Conservation (phyloP, 1,139 yeast genomes). For the Scheffersomyces illinoinensis region DNA sequence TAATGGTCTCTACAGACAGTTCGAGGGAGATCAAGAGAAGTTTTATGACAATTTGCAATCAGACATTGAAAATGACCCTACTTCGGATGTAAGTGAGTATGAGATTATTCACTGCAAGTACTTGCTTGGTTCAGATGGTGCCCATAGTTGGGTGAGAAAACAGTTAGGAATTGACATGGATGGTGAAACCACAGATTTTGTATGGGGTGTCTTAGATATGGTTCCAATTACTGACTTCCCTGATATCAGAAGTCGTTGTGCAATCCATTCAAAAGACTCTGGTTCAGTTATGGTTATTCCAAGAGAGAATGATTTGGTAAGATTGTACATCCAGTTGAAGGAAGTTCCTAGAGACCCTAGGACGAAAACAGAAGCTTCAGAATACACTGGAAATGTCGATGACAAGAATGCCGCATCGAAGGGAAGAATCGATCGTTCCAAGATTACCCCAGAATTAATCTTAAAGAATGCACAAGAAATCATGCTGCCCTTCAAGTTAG, state of each 20-base stretch:
- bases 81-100: slow-evolving; percentile 1
- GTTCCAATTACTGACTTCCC: slow-evolving; percentile 37
- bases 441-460: slow-evolving; percentile 26
- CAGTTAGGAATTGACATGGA: slow-evolving; percentile 19
- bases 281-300: slow-evolving; percentile 38
- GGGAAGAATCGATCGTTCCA: slow-evolving; percentile 28
- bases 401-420: slow-evolving; percentile 10
- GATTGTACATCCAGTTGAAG: slow-evolving; percentile 24
- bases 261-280: slow-evolving; percentile 29
- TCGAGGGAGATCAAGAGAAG: slow-evolving; percentile 27
- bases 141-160: slow-evolving; percentile 36
- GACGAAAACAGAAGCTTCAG: slow-evolving; percentile 4
- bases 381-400: slow-evolving; percentile 7
- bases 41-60: slow-evolving; percentile 6
- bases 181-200: slow-evolving; percentile 36
- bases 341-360: slow-evolving; percentile 23
- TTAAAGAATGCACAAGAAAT: slow-evolving; percentile 28
- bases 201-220: slow-evolving; percentile 40
- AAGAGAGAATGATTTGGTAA: slow-evolving; percentile 31
- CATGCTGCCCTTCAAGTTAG: slow-evolving; percentile 28
- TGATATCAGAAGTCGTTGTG: slow-evolving; percentile 33
- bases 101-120: slow-evolving; percentile 29
- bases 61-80: slow-evolving; percentile 8
- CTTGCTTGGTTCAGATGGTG: slow-evolving; percentile 38
- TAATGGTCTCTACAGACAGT: slow-evolving; percentile 31